Evolutionary conservation across 139 green algal species (phyloP).

Genomic region (Coelastrella sp.): DNA sequence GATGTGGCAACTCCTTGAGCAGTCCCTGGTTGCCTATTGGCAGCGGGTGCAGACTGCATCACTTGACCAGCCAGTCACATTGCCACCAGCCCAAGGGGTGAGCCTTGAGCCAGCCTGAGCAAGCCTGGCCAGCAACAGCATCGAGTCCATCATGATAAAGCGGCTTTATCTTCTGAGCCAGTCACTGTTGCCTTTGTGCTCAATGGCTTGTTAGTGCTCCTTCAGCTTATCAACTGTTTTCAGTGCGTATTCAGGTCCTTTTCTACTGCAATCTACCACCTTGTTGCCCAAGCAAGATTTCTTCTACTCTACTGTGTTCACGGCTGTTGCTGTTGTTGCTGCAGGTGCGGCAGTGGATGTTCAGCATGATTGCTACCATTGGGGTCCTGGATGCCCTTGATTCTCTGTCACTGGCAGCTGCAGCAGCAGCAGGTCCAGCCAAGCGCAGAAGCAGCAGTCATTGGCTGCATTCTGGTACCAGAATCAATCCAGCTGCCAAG

Average conservation of each 20-base stretch:
- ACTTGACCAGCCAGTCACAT: neutral
- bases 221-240: neutral
- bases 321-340: conserved; percentile 6
- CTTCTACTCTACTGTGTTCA: neutral
- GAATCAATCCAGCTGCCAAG: neutral
- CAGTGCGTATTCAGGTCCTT: neutral
- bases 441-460: neutral
- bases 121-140: too few species aligned
- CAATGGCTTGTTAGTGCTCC: too few species aligned
- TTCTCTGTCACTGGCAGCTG: conserved; percentile 12
- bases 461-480: neutral
- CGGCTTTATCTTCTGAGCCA: too few species aligned
- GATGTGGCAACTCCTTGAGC: neutral
- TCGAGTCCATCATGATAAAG: too few species aligned
- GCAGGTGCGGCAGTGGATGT: conserved; percentile 42
- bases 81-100: conserved; percentile 20
- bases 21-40: neutral
- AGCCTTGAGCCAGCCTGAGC: neutral
- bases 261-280: too few species aligned
- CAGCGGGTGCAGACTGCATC: neutral
- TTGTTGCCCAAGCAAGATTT: too few species aligned
- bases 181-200: too few species aligned
- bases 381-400: neutral
- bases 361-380: neutral
- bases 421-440: neutral